A percentile compares a stretch with the other conserved stretches of the same genome.
These are phyloP conservation scores for Xylariales sp. DNA, from an alignment of 2,329 filamentous ascomycete species.

Conservation along the genomic window DNA sequence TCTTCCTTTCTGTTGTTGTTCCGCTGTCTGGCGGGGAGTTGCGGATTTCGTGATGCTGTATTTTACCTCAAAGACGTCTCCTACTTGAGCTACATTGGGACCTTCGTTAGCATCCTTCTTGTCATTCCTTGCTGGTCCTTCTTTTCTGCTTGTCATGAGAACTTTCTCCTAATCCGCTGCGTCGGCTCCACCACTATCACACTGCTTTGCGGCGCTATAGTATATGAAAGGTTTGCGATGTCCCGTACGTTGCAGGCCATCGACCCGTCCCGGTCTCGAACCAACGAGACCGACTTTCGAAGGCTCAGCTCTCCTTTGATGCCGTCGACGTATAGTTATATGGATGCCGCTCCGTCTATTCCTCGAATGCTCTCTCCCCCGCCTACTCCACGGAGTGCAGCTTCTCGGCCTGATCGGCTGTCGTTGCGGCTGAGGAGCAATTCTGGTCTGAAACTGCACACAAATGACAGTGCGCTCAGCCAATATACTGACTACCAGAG, in stretches of 20 bases:
- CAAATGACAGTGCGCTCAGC: conserved; percentile 38
- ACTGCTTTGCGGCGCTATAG: too few species aligned
- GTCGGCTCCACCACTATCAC: background rate
- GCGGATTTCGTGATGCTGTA: too few species aligned
- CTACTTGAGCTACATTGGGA: too few species aligned
- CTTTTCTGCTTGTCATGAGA: too few species aligned
- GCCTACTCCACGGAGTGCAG: conserved; percentile 15
- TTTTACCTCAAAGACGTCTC: too few species aligned
- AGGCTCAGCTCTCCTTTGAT: conserved; percentile 9
- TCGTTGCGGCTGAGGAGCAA: conserved; percentile 36
- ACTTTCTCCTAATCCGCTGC: background rate
- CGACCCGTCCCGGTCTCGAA: conserved; percentile 1
- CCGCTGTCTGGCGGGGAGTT: too few species aligned
- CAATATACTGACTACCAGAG: conserved; percentile 42
- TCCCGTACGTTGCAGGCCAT: conserved; percentile 1
- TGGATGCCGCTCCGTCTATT: conserved; percentile 7
- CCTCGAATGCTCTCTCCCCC: conserved; percentile 19
- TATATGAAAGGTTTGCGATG: background rate
- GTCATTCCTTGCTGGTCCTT: too few species aligned
- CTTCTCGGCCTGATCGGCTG: conserved; percentile 16
- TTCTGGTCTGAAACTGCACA: conserved; percentile 41
- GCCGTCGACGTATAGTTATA: conserved; percentile 8
- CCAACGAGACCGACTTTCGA: conserved; percentile 6
- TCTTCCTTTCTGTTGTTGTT: too few species aligned
- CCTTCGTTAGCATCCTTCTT: too few species aligned